Evolutionary conservation across 768 basidiomycete species (phyloP).

Genomic region (Lactarius trivialis): DNA sequence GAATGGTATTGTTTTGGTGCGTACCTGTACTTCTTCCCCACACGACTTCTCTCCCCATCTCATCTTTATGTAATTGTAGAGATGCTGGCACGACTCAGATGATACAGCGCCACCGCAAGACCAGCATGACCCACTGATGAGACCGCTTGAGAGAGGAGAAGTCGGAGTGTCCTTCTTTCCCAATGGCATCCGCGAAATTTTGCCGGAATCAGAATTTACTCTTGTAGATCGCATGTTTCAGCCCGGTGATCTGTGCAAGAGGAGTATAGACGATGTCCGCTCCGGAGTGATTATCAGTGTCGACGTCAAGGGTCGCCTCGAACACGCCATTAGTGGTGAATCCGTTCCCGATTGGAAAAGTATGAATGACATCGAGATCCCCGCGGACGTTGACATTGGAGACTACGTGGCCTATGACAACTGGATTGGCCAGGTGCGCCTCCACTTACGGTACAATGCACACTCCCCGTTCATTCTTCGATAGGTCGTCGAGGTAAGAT

Average conservation of each 20-base stretch:
- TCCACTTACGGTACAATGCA: slow-evolving; percentile 14
- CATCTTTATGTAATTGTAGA: slow-evolving; percentile 37
- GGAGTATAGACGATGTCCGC: slow-evolving; percentile 61
- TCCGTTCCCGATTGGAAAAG: slow-evolving; percentile 58
- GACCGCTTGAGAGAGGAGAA: slow-evolving; percentile 70
- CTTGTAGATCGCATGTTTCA: slow-evolving; percentile 75
- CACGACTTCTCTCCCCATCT: background rate
- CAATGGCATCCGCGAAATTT: slow-evolving; percentile 54
- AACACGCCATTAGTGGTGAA: slow-evolving; percentile 65
- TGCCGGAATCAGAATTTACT: slow-evolving; percentile 57
- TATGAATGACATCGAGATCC: slow-evolving; percentile 48
- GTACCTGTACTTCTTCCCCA: slow-evolving; percentile 20
- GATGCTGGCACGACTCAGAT: slow-evolving; percentile 87
- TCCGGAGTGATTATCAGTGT: slow-evolving; percentile 69
- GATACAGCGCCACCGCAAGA: slow-evolving; percentile 45
- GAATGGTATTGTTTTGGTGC: slow-evolving; percentile 62
- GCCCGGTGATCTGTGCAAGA: slow-evolving; percentile 78
- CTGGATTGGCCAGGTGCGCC: slow-evolving; percentile 83
- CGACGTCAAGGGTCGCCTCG: slow-evolving; percentile 57
- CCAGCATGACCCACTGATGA: slow-evolving; percentile 62
- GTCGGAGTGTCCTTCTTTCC: slow-evolving; percentile 71
- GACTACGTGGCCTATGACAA: slow-evolving; percentile 78
- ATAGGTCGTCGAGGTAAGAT: slow-evolving; percentile 69
- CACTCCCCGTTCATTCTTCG: slow-evolving; percentile 10
- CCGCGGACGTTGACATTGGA: slow-evolving; percentile 59